Conservation (phyloP, 177 flowering plant genomes). For the Vitis hybrid region DNA sequence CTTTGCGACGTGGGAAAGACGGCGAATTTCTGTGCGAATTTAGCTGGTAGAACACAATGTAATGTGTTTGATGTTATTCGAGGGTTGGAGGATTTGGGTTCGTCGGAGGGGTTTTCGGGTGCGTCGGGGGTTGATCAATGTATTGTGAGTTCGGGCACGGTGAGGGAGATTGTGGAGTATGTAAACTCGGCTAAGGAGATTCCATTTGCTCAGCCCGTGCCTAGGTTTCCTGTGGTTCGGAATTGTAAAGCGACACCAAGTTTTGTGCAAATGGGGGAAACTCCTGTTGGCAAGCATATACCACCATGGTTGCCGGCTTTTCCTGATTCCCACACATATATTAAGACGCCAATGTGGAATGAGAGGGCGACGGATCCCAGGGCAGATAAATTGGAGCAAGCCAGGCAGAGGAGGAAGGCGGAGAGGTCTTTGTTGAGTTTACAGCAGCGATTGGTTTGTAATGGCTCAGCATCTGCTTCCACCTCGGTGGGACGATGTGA, state of each 20-base stretch:
- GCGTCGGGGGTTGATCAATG: slow-evolving; percentile 27
- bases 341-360: slow-evolving; percentile 56
- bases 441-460: slow-evolving; percentile 58
- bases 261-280: slow-evolving; percentile 57
- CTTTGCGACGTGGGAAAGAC: slow-evolving; percentile 45
- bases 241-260: slow-evolving; percentile 43
- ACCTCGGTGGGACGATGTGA: slow-evolving; percentile 15
- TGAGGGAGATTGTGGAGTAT: slow-evolving; percentile 40
- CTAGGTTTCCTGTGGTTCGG: slow-evolving; percentile 62
- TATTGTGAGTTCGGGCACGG: slow-evolving; percentile 28
- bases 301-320: slow-evolving; percentile 91
- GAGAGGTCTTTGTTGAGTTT: slow-evolving; percentile 73
- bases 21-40: slow-evolving; percentile 37
- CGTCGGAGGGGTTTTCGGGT: slow-evolving; percentile 31
- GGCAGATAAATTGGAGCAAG: slow-evolving; percentile 63
- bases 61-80: slow-evolving; percentile 53
- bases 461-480: slow-evolving; percentile 31
- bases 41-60: slow-evolving; percentile 52
- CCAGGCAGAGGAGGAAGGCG: slow-evolving; percentile 68
- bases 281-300: slow-evolving; percentile 62
- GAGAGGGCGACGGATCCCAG: slow-evolving; percentile 56
- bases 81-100: slow-evolving; percentile 48
- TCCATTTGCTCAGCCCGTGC: slow-evolving; percentile 69
- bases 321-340: slow-evolving; percentile 80
- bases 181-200: slow-evolving; percentile 43